A percentile compares a stretch with the other conserved stretches of the same genome.
These are phyloP conservation scores for Lactifluus volemus DNA, from an alignment of 768 basidiomycete genomes.

Conservation along the genomic window DNA sequence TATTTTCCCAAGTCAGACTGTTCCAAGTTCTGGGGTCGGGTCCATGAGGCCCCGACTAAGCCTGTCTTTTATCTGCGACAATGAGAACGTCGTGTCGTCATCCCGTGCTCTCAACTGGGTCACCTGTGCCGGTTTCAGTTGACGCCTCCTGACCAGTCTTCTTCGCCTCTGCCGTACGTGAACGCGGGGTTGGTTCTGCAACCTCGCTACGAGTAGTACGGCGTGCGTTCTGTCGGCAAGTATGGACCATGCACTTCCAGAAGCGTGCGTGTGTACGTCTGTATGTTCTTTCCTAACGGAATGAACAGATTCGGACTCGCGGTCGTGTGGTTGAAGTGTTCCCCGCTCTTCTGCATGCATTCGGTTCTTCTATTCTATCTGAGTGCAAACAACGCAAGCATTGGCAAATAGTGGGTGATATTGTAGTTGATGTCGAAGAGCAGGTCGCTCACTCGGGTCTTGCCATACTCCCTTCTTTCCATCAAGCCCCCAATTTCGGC, in stretches of 20 bases:
- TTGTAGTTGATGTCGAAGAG: too few species aligned
- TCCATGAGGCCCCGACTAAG: slow-evolving; percentile 1
- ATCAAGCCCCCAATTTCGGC: too few species aligned
- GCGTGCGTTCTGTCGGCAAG: slow-evolving; percentile 14
- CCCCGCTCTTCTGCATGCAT: slow-evolving; percentile 13
- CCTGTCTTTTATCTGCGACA: not conserved
- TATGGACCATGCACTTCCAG: slow-evolving; percentile 8
- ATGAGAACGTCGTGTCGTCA: slow-evolving; percentile 11
- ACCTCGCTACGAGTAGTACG: slow-evolving; percentile 6
- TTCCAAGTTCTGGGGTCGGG: not conserved
- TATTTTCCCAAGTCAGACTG: not conserved
- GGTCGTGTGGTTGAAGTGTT: slow-evolving; percentile 13
- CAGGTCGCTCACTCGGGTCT: too few species aligned
- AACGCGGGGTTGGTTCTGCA: slow-evolving; percentile 13
- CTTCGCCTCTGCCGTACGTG: not conserved
- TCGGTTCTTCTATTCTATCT: slow-evolving; percentile 14
- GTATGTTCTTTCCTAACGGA: slow-evolving; percentile 10
- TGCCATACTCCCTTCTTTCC: too few species aligned
- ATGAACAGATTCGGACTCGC: slow-evolving; percentile 7
- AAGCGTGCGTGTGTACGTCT: slow-evolving; percentile 14
- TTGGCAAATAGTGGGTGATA: too few species aligned
- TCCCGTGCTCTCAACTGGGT: not conserved
- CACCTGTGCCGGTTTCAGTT: not conserved
- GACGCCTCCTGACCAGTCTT: not conserved
- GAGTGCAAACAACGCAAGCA: too few species aligned